These are phyloP conservation scores for Fraxinus sp. DNA, from an alignment of 305 asterid species.

Conservation along the genomic window DNA sequence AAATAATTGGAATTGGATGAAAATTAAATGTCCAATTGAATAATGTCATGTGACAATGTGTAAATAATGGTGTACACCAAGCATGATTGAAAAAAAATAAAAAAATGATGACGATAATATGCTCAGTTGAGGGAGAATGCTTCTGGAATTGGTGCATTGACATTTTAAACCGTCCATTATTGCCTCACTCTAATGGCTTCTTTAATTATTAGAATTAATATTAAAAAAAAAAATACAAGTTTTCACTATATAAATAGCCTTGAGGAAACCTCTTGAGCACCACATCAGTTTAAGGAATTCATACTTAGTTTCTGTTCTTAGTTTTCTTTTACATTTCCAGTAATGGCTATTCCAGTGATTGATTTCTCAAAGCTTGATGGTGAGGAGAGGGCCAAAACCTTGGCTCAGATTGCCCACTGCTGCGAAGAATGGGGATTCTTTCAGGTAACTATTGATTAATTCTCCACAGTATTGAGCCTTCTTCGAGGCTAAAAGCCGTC, in stretches of 20 bases:
- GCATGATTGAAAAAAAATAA: neutral
- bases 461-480: neutral
- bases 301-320: neutral
- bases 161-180: conserved; percentile 59
- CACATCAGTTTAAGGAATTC: conserved; percentile 16
- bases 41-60: too few species aligned
- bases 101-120: neutral
- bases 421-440: conserved; percentile 93
- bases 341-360: conserved; percentile 75
- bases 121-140: conserved; percentile 20
- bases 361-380: conserved; percentile 78
- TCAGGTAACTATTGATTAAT: conserved; percentile 50
- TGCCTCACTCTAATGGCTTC: conserved; percentile 41
- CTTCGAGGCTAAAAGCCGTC: neutral
- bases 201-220: neutral
- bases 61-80: too few species aligned
- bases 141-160: conserved; percentile 31
- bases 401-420: conserved; percentile 65
- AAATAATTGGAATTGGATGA: too few species aligned
- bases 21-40: too few species aligned
- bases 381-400: conserved; percentile 56
- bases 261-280: conserved; percentile 12
- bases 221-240: neutral
- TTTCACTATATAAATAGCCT: conserved; percentile 38
- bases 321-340: neutral